Evolutionary conservation across 2,329 filamentous ascomycete genomes (phyloP).

Genomic region (Torrubiellomyces zombiae): DNA sequence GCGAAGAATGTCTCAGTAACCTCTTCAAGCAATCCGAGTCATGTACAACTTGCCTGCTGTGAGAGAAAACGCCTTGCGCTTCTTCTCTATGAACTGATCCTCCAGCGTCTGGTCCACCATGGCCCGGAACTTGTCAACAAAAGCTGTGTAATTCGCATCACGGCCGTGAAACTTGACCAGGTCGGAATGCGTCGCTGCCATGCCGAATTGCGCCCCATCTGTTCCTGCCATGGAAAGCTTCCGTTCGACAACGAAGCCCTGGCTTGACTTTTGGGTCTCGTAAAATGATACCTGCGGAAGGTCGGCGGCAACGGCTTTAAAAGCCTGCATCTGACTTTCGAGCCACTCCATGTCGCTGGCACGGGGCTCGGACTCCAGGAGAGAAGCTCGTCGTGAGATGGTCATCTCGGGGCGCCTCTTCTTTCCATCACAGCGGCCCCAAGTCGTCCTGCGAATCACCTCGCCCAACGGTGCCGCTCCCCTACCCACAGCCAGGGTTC

Average conservation of each 20-base stretch:
- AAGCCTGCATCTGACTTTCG: slow-evolving; percentile 12
- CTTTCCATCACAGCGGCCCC: slow-evolving; percentile 6
- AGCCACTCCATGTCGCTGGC: slow-evolving; percentile 10
- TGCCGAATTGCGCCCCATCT: slow-evolving; percentile 9
- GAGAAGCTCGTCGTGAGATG: neutral
- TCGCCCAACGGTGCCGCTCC: slow-evolving; percentile 10
- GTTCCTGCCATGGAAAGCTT: slow-evolving; percentile 10
- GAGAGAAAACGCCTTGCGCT: slow-evolving; percentile 7
- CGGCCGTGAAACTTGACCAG: slow-evolving; percentile 10
- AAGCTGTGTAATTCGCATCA: slow-evolving; percentile 10
- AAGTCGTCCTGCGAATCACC: slow-evolving; percentile 11
- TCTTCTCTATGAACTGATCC: slow-evolving; percentile 7
- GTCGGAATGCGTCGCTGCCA: slow-evolving; percentile 9
- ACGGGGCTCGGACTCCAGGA: slow-evolving; percentile 4
- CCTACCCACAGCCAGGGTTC: slow-evolving; percentile 9
- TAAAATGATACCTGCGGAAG: slow-evolving; percentile 11
- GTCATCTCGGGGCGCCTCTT: too few relatives aligned
- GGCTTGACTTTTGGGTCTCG: slow-evolving; percentile 9
- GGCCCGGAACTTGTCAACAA: slow-evolving; percentile 8
- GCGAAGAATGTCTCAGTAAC: neutral
- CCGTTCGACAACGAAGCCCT: slow-evolving; percentile 11
- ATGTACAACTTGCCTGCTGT: slow-evolving; percentile 5
- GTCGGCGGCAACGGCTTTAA: slow-evolving; percentile 10
- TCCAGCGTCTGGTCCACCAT: slow-evolving; percentile 7
- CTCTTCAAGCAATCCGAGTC: neutral